Conservation (phyloP, 768 basidiomycete genomes). For the Leccinum boreale region DNA sequence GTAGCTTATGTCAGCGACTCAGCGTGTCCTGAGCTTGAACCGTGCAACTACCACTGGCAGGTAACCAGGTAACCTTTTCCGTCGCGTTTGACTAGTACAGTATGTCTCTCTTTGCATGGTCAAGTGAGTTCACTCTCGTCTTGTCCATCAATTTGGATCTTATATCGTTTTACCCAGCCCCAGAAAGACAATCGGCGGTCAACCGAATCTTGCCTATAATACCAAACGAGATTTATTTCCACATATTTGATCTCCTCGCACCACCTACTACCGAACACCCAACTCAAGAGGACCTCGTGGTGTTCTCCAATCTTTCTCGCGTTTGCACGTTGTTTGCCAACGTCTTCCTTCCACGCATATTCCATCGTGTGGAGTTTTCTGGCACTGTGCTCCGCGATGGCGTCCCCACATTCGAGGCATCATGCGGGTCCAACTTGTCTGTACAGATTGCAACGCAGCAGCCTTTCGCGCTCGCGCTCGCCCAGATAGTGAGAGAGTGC, state of each 20-base stretch:
- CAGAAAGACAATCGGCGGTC: background rate
- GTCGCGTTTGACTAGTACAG: too few relatives aligned
- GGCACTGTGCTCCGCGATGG: constrained; percentile 11
- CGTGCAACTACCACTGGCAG: too few relatives aligned
- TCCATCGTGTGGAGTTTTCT: constrained; percentile 28
- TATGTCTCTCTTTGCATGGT: too few relatives aligned
- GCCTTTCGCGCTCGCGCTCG: background rate
- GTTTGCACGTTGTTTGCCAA: constrained; percentile 45
- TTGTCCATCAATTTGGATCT: background rate
- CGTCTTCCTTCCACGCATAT: constrained; percentile 37
- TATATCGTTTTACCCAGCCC: constrained; percentile 16
- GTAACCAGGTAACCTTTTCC: too few relatives aligned
- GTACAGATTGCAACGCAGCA: background rate
- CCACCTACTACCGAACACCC: constrained; percentile 12
- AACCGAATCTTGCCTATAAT: constrained; percentile 26
- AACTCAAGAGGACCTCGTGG: constrained; percentile 6
- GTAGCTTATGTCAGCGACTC: too few relatives aligned
- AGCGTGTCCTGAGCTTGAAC: too few relatives aligned
- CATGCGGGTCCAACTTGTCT: background rate
- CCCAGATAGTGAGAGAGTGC: background rate
- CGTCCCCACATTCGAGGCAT: background rate
- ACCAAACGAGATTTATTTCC: constrained; percentile 42
- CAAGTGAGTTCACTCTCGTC: too few relatives aligned
- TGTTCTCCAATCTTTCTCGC: constrained; percentile 31
- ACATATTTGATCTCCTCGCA: constrained; percentile 16